Conservation (phyloP, 345 rosid genomes). For the Psidium friedrichsthalianum region DNA sequence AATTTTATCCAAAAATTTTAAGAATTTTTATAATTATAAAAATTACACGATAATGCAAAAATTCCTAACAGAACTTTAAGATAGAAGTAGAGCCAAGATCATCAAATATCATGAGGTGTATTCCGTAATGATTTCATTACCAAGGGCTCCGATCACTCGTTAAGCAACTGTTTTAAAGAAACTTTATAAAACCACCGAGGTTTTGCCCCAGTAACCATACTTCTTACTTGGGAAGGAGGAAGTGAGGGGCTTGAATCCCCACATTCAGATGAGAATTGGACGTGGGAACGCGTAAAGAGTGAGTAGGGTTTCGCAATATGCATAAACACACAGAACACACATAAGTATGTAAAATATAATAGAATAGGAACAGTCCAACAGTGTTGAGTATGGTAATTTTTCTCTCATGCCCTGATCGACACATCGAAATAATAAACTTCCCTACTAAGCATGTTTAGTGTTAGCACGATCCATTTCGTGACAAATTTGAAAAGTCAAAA, state of each 20-base stretch:
- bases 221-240: no score
- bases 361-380: no score
- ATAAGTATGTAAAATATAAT: no score
- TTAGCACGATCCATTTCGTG: background rate
- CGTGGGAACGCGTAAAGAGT: no score
- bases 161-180: background rate
- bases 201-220: no score
- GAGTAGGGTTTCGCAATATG: no score
- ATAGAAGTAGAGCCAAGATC: background rate
- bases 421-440: background rate
- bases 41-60: no score
- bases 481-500: background rate
- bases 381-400: background rate
- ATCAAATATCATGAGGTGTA: background rate
- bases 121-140: background rate
- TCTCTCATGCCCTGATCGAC: background rate
- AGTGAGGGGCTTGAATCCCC: no score
- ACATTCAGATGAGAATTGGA: no score
- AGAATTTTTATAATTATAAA: no score
- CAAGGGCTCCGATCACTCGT: background rate
- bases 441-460: background rate
- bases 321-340: no score
- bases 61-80: background rate
- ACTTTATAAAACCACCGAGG: background rate
- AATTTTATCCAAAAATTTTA: no score